phyloP scores from a whole-genome alignment of 208 protist species.

The Trypanosoma lewisi region DNA sequence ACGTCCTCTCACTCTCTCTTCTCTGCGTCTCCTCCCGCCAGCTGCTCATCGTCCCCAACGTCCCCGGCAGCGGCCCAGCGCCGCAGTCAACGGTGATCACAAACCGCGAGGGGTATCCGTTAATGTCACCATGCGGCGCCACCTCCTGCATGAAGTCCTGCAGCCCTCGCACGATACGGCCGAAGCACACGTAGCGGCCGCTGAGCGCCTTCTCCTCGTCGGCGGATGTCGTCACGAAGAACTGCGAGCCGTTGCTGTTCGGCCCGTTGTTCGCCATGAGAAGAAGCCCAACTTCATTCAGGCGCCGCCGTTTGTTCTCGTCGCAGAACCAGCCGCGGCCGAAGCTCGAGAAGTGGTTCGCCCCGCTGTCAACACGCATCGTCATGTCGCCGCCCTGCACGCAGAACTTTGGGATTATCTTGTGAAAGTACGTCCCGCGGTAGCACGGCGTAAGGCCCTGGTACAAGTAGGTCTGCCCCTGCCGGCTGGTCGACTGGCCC shows the following conservation, averaged over 20 bases:
- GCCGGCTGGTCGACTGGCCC: conserved; percentile 28
- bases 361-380: conserved; percentile 91
- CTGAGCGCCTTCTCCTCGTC: conserved; percentile 61
- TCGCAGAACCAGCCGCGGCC: conserved; percentile 84
- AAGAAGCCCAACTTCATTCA: conserved; percentile 76
- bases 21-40: neutral
- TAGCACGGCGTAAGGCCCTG: conserved; percentile 77
- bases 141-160: conserved; percentile 61
- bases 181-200: conserved; percentile 70
- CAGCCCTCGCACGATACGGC: conserved; percentile 47
- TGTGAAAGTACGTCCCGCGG: conserved; percentile 89
- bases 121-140: conserved; percentile 53
- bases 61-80: conserved; percentile 31
- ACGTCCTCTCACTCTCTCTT: neutral
- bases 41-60: neutral
- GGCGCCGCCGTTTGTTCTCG: conserved; percentile 92
- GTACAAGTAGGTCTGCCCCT: conserved; percentile 53
- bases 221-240: conserved; percentile 88
- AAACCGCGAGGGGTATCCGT: conserved; percentile 71
- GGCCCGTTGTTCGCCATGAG: conserved; percentile 92
- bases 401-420: conserved; percentile 86
- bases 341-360: conserved; percentile 83
- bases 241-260: conserved; percentile 93
- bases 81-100: conserved; percentile 78
- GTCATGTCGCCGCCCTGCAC: conserved; percentile 96